Evolutionary conservation across 345 rosid genomes (phyloP).

Genomic region (Erysimum cheiranthoides): DNA sequence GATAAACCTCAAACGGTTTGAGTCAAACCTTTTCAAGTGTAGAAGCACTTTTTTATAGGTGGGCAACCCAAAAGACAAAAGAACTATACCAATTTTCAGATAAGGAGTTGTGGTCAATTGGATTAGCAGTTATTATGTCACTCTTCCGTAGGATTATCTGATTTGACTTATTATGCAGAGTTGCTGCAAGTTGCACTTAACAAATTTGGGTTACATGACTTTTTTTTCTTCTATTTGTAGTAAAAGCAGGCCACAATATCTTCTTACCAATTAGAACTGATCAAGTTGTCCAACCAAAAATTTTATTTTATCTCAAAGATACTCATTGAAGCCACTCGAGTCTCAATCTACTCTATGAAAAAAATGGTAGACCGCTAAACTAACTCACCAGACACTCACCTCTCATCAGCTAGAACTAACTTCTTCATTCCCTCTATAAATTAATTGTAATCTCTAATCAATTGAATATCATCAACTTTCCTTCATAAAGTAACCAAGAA

Average conservation of each 20-base stretch:
- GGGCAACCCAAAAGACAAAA: conserved; percentile 9
- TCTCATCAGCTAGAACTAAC: conserved; percentile 17
- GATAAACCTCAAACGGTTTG: background rate
- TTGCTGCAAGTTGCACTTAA: conserved; percentile 25
- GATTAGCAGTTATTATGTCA: conserved; percentile 15
- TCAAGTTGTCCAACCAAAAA: conserved; percentile 15
- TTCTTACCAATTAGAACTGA: conserved; percentile 21
- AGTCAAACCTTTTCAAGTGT: background rate
- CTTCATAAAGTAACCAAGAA: conserved; percentile 20
- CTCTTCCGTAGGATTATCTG: background rate
- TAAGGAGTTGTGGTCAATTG: conserved; percentile 2
- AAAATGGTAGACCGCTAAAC: conserved; percentile 41
- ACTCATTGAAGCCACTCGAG: conserved; percentile 33
- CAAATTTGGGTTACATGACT: background rate
- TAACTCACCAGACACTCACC: conserved; percentile 45
- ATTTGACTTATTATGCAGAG: conserved; percentile 26
- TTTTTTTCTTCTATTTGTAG: background rate
- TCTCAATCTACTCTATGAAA: conserved; percentile 39
- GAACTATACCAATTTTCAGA: background rate
- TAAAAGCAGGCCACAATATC: background rate
- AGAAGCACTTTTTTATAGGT: background rate
- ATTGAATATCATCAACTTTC: conserved; percentile 22
- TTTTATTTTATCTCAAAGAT: background rate
- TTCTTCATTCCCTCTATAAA: conserved; percentile 31
- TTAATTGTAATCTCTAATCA: conserved; percentile 7